Evolutionary conservation across 345 rosid genomes (phyloP), one percentile per base, ranked within the genome.

Genomic region (Pistacia vera): DNA sequence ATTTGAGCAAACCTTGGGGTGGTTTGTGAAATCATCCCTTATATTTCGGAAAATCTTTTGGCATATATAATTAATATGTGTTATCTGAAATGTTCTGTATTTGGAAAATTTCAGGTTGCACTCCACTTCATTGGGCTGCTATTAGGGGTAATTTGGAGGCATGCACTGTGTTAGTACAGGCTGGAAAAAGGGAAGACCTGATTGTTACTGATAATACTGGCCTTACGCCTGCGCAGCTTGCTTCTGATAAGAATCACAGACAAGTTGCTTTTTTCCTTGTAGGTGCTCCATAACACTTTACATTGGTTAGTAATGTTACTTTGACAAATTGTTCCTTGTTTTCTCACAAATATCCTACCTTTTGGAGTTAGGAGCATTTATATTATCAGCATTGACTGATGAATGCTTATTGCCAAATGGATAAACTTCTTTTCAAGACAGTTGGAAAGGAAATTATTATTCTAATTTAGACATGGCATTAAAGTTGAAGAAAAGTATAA

Each of bases 251-350:
- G 84, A 92, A 85, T 77, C 99, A 96, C 85, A 88, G 95, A 92
- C 97, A 96, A 93, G 97, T 96, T 86, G 97, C 97, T 51, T 92
- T 90, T 89, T 94, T 96, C 86, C 98, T 97, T 83, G 99, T 97
- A 90, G 81, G 98, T 92, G 86, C 80, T 79, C 81, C 76, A 79
- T 87, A 77, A 79, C 75, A 64, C 62, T 83, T 74, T 80, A 55
- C 52, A 74, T 82, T 84, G 76, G 73, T 77, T 77, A 44, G 68
- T 77, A 74, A 64, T 77, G 68, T 72, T 76, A 73, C 68, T 84
- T 68, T 73, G 70, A 56, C 48, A 36, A 52, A 44, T 46, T 4
- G 66, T 72, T 66, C 28, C 38, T 54, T 71, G 28, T 66, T 59
- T 63, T 16, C 25, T 64, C 65, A 18, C 35, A 75, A 18, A 60